Evolutionary conservation across 1,284 basidiomycete species (phyloP).

Genomic region (Neolentinus lepideus): DNA sequence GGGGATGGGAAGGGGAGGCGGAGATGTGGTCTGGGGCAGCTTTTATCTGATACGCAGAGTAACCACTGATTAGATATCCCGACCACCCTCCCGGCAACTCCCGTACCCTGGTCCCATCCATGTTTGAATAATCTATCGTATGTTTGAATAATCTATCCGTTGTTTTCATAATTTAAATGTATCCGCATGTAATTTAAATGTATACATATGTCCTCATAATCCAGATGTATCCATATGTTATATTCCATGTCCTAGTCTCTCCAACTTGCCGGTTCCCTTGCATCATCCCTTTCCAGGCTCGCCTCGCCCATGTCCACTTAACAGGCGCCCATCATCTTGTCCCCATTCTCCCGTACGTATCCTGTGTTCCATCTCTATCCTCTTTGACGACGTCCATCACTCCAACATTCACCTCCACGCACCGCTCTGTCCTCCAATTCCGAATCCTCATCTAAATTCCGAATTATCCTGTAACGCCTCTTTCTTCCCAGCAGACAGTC

Average conservation of each 20-base stretch:
- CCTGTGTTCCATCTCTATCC: too few species aligned
- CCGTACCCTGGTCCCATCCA: neutral
- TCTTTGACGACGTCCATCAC: too few species aligned
- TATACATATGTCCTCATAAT: too few species aligned
- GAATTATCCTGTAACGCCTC: neutral
- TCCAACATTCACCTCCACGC: too few species aligned
- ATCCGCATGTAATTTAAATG: too few species aligned
- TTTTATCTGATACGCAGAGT: neutral
- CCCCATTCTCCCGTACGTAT: neutral
- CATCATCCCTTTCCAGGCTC: neutral
- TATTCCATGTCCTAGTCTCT: neutral
- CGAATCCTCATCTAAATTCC: neutral
- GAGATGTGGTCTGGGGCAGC: neutral
- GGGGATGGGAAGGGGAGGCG: slow-evolving; percentile 11
- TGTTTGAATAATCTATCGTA: too few species aligned
- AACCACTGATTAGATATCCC: slow-evolving; percentile 23
- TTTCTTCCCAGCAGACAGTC: neutral
- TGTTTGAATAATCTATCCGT: too few species aligned
- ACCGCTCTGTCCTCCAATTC: too few species aligned
- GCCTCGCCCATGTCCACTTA: neutral
- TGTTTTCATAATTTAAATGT: too few species aligned
- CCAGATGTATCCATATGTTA: too few species aligned
- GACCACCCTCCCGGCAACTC: slow-evolving; percentile 3
- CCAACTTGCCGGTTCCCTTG: neutral
- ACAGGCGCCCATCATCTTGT: neutral